Conservation (phyloP, 163 green algal species). For the Scenedesmus sp. region DNA sequence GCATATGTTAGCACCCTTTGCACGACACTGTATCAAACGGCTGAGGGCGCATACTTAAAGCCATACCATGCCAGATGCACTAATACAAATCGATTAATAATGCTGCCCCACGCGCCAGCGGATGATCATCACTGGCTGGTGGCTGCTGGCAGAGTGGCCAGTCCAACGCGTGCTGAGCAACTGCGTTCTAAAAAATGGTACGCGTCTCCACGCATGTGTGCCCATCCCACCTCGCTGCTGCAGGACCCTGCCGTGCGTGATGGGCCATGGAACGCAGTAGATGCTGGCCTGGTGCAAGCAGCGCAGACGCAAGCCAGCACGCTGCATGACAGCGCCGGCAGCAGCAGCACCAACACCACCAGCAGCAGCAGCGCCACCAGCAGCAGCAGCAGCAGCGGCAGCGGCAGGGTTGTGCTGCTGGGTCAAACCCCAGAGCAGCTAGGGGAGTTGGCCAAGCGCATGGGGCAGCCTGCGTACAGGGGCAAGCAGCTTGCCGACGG, state of each 20-base stretch:
- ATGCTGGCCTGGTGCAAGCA: slow-evolving; percentile 50
- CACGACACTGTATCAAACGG: too few species aligned
- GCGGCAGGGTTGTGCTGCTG: slow-evolving; percentile 73
- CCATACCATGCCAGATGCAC: too few species aligned
- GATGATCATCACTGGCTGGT: neutral
- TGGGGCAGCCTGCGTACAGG: slow-evolving; percentile 80
- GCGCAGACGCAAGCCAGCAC: slow-evolving; percentile 52
- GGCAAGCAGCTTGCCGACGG: slow-evolving; percentile 86
- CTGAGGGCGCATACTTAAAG: too few species aligned
- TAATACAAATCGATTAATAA: too few species aligned
- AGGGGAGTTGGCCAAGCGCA: slow-evolving; percentile 67
- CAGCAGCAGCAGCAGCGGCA: neutral
- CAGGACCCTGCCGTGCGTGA: slow-evolving; percentile 60
- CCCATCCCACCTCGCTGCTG: slow-evolving; percentile 50
- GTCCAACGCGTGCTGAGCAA: neutral
- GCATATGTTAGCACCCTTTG: too few species aligned
- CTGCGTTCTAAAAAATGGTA: neutral
- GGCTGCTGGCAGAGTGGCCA: neutral
- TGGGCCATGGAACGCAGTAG: slow-evolving; percentile 56
- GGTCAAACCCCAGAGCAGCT: slow-evolving; percentile 74
- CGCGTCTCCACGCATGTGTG: neutral
- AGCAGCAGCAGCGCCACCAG: neutral
- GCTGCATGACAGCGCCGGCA: neutral
- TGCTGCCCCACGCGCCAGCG: too few species aligned
- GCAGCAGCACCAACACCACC: neutral